Evolutionary conservation across 371 early-diverging fungal genomes (phyloP).

Genomic region (Batrachochytrium dendrobatidis): DNA sequence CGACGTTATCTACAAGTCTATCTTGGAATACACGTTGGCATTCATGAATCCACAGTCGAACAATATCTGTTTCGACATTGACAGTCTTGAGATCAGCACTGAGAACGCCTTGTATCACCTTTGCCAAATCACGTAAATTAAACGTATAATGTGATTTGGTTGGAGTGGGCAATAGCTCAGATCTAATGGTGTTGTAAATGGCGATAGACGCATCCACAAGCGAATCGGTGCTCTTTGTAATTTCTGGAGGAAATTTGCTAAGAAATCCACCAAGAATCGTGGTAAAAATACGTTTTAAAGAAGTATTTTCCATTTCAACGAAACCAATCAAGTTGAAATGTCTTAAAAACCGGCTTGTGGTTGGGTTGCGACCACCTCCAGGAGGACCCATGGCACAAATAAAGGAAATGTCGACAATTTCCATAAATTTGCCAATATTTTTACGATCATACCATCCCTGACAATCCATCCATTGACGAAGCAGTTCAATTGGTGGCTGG

Average conservation of each 20-base stretch:
- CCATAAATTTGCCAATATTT: slow-evolving; percentile 53
- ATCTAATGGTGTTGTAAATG: slow-evolving; percentile 50
- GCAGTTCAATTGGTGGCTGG: slow-evolving; percentile 51
- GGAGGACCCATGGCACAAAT: slow-evolving; percentile 54
- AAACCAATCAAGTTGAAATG: slow-evolving; percentile 49
- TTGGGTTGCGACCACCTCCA: slow-evolving; percentile 53
- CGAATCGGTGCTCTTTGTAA: slow-evolving; percentile 24
- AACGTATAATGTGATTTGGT: slow-evolving; percentile 56
- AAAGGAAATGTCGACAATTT: slow-evolving; percentile 47
- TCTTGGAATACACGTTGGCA: slow-evolving; percentile 51
- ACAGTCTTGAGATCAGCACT: slow-evolving; percentile 42
- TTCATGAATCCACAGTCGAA: slow-evolving; percentile 52
- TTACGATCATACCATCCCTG: slow-evolving; percentile 55
- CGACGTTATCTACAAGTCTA: slow-evolving; percentile 45
- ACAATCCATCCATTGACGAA: slow-evolving; percentile 55
- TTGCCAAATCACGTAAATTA: slow-evolving; percentile 52
- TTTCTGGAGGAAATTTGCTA: slow-evolving; percentile 34
- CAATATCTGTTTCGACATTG: slow-evolving; percentile 35
- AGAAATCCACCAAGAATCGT: slow-evolving; percentile 45
- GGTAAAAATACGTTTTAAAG: slow-evolving; percentile 40
- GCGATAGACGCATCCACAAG: slow-evolving; percentile 40
- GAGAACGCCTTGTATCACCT: slow-evolving; percentile 49
- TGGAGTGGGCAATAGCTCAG: slow-evolving; percentile 50
- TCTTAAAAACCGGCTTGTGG: slow-evolving; percentile 44
- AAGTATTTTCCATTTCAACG: slow-evolving; percentile 48